Percentiles rank a stretch among this genome's conserved stretches.
phyloP scores from a whole-genome alignment of 768 basidiomycete genomes.

The Leucosporidium yakuticum region DNA sequence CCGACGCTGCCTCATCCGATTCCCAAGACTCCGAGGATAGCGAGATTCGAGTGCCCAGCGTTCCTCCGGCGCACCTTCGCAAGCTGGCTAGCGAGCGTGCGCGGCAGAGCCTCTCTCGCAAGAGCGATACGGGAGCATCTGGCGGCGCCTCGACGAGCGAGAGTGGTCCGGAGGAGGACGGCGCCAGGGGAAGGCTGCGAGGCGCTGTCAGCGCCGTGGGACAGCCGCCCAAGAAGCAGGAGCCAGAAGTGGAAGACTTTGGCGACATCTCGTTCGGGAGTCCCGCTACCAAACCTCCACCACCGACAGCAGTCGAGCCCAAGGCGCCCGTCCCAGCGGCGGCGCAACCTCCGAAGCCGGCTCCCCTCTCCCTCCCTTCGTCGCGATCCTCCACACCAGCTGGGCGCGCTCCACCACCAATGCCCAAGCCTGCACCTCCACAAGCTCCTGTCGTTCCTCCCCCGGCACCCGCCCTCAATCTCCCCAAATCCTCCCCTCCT shows the following conservation, averaged over 20 bases:
- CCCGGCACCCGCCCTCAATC: background rate
- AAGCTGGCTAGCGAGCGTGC: background rate
- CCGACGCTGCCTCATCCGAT: background rate
- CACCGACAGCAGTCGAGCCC: background rate
- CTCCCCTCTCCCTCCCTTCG: background rate
- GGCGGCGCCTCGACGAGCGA: background rate
- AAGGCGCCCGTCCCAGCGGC: background rate
- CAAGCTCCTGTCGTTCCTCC: background rate
- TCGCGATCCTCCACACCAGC: background rate
- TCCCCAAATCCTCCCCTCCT: background rate
- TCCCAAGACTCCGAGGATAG: background rate
- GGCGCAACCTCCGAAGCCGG: background rate
- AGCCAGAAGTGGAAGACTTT: conserved; percentile 3
- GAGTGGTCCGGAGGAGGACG: background rate
- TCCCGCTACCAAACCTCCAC: too few relatives aligned
- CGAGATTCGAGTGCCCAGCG: background rate
- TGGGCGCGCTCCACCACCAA: background rate
- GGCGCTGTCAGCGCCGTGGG: too few relatives aligned
- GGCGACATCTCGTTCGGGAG: background rate
- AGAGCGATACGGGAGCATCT: too few relatives aligned
- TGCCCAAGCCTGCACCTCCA: background rate
- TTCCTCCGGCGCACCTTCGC: conserved; percentile 1
- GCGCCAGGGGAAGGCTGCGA: background rate
- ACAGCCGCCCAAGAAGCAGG: too few relatives aligned
- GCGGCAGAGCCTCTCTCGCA: background rate